Evolutionary conservation across 2,329 filamentous ascomycete genomes (phyloP).

Genomic region (Arachnomyces sp.): DNA sequence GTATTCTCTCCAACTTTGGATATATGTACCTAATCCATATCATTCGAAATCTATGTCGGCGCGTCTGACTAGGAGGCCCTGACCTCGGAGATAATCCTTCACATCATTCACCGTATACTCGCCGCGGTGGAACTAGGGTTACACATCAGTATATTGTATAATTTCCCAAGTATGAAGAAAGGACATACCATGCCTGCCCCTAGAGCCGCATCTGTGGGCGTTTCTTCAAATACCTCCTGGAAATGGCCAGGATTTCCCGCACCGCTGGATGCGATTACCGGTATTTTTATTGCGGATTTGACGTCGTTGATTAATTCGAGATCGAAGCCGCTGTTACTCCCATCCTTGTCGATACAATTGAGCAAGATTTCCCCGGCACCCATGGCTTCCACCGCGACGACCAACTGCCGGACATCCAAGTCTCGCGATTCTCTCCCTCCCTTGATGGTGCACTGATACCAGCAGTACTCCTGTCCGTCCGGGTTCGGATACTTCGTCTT

Average conservation of each 20-base stretch:
- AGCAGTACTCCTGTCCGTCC: constrained; percentile 72
- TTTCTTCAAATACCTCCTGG: constrained; percentile 77
- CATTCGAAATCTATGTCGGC: constrained; percentile 46
- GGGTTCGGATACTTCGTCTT: constrained; percentile 62
- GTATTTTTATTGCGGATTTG: constrained; percentile 78
- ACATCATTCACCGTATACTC: constrained; percentile 94
- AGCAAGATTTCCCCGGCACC: constrained; percentile 88
- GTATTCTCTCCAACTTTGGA: not conserved
- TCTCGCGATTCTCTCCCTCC: constrained; percentile 91
- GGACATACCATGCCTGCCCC: constrained; percentile 76
- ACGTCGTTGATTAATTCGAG: constrained; percentile 83
- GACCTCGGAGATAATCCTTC: constrained; percentile 67
- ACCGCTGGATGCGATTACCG: constrained; percentile 89
- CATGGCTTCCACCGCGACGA: constrained; percentile 88
- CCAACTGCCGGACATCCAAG: constrained; percentile 82
- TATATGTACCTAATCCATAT: constrained; percentile 9
- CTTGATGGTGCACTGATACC: constrained; percentile 97
- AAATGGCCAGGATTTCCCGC: constrained; percentile 86
- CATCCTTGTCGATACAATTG: constrained; percentile 97
- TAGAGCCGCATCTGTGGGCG: constrained; percentile 80
- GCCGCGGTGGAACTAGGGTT: constrained; percentile 67
- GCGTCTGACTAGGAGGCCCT: constrained; percentile 68
- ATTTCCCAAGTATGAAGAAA: constrained; percentile 5
- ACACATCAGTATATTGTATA: no score
- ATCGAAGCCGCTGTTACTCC: constrained; percentile 90